Conservation (phyloP, 2,329 filamentous ascomycete species). For the Aspergillus sp. region DNA sequence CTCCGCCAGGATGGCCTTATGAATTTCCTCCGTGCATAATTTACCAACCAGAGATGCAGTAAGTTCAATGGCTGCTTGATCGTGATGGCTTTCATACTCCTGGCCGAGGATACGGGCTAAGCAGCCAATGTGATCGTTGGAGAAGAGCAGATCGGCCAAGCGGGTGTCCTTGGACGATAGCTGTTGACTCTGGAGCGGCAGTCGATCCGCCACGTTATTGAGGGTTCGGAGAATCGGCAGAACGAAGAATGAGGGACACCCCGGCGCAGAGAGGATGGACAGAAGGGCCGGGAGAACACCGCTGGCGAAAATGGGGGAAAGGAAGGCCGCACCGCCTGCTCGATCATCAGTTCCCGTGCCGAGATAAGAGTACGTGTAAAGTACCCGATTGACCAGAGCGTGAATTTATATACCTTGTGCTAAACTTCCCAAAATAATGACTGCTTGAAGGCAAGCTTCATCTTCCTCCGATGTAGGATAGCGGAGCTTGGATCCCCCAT, state of each 20-base stretch:
- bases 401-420: slow-evolving; percentile 65
- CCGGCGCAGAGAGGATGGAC: slow-evolving; percentile 65
- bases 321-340: slow-evolving; percentile 76
- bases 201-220: slow-evolving; percentile 68
- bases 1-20: slow-evolving; percentile 71
- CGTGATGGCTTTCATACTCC: slow-evolving; percentile 52
- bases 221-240: slow-evolving; percentile 74
- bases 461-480: slow-evolving; percentile 61
- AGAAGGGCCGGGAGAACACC: slow-evolving; percentile 70
- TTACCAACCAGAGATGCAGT: slow-evolving; percentile 55
- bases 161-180: slow-evolving; percentile 51
- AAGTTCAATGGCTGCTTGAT: slow-evolving; percentile 52
- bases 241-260: slow-evolving; percentile 66
- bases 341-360: slow-evolving; percentile 20
- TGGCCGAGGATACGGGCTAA: slow-evolving; percentile 68
- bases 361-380: neutral
- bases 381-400: neutral
- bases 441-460: slow-evolving; percentile 71
- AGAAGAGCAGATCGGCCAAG: slow-evolving; percentile 67
- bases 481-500: slow-evolving; percentile 25
- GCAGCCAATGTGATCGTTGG: slow-evolving; percentile 60
- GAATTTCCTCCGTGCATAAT: slow-evolving; percentile 67
- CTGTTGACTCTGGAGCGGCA: slow-evolving; percentile 57
- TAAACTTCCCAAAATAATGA: slow-evolving; percentile 81
- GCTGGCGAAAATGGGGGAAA: slow-evolving; percentile 70